Conservation (phyloP, 495 filamentous ascomycete genomes). For the Friedmanniomyces simplex region DNA sequence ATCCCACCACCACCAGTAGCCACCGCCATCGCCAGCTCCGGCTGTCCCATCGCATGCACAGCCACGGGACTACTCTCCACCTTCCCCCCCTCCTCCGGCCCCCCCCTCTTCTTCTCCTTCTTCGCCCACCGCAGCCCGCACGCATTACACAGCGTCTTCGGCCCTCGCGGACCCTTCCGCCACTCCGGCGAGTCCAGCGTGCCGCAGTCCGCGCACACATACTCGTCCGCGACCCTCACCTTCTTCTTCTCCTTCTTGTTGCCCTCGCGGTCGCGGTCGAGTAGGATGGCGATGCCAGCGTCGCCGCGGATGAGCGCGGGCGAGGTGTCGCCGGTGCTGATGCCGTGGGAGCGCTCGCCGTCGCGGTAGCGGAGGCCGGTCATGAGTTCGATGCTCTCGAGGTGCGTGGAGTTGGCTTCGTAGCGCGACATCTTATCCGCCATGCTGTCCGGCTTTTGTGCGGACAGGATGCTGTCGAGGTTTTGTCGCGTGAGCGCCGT, state of each 20-base stretch:
- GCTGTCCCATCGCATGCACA: not conserved
- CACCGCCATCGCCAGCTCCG: not conserved
- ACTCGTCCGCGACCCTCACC: slow-evolving; percentile 81
- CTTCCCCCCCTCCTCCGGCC: slow-evolving; percentile 14
- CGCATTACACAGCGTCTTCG: slow-evolving; percentile 95
- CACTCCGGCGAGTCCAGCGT: slow-evolving; percentile 79
- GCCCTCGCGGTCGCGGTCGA: slow-evolving; percentile 53
- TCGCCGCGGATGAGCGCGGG: slow-evolving; percentile 77
- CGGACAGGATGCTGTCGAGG: slow-evolving; percentile 63
- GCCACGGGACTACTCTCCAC: slow-evolving; percentile 3
- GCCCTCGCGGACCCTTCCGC: slow-evolving; percentile 87
- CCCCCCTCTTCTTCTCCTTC: slow-evolving; percentile 36
- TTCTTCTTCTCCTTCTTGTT: slow-evolving; percentile 87
- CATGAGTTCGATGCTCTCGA: slow-evolving; percentile 86
- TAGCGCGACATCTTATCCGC: slow-evolving; percentile 66
- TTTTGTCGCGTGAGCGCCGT: slow-evolving; percentile 64
- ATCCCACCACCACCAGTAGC: slow-evolving; percentile 1
- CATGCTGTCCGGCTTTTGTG: slow-evolving; percentile 60
- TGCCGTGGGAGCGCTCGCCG: slow-evolving; percentile 78
- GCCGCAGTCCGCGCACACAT: slow-evolving; percentile 93
- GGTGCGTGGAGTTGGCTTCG: slow-evolving; percentile 56
- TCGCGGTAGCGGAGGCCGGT: slow-evolving; percentile 83
- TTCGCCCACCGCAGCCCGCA: slow-evolving; percentile 56
- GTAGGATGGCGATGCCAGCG: slow-evolving; percentile 69
- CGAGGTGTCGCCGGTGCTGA: slow-evolving; percentile 73